These are phyloP conservation scores for Ophiostoma ulmi DNA, from an alignment of 2,329 filamentous ascomycete species.

Conservation along the genomic window DNA sequence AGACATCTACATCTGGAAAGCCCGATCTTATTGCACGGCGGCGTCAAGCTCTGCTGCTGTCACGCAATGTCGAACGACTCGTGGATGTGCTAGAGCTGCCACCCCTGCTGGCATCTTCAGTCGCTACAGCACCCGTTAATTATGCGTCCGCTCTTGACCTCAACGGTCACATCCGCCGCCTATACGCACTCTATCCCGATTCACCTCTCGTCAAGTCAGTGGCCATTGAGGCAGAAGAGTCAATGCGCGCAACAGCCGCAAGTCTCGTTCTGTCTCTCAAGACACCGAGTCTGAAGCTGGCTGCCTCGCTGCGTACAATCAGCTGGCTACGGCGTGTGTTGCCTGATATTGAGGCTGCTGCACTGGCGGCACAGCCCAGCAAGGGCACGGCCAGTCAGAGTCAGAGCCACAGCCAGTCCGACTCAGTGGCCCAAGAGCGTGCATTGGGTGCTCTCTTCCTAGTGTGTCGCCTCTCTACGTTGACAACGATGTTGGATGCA, in stretches of 20 bases:
- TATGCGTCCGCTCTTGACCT: slow-evolving; percentile 88
- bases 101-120: slow-evolving; percentile 73
- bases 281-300: slow-evolving; percentile 74
- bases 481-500: slow-evolving; percentile 74
- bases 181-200: slow-evolving; percentile 75
- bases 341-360: slow-evolving; percentile 56
- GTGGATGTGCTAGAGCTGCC: slow-evolving; percentile 90
- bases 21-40: slow-evolving; percentile 58
- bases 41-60: slow-evolving; percentile 73
- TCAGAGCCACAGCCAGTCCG: not conserved
- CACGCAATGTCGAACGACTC: slow-evolving; percentile 81
- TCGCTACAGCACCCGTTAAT: slow-evolving; percentile 60
- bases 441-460: slow-evolving; percentile 79
- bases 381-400: not conserved
- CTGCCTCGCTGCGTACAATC: slow-evolving; percentile 82
- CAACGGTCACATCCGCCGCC: slow-evolving; percentile 83
- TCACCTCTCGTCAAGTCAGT: slow-evolving; percentile 72
- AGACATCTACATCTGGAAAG: not conserved
- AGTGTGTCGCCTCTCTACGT: slow-evolving; percentile 74
- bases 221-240: slow-evolving; percentile 70
- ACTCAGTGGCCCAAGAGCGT: slow-evolving; percentile 46
- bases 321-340: slow-evolving; percentile 85
- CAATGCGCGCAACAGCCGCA: slow-evolving; percentile 82
- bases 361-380: not conserved
- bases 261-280: slow-evolving; percentile 77